A percentile compares a stretch with the other conserved stretches of the same genome.
These are phyloP conservation scores for Plasmodium gaboni DNA, from an alignment of 169 alveolate genomes.

Conservation along the genomic window DNA sequence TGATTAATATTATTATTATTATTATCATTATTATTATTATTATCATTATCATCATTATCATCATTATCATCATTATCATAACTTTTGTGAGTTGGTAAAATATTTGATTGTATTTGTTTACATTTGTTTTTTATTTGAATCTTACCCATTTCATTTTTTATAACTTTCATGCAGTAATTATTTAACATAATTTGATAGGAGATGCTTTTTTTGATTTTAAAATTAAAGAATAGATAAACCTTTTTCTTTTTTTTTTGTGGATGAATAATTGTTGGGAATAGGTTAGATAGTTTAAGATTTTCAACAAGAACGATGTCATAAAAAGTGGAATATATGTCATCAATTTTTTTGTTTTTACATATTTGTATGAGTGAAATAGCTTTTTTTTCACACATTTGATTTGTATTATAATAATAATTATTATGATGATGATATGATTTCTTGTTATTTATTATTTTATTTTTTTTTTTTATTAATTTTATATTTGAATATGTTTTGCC, in stretches of 20 bases:
- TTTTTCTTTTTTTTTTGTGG: slow-evolving; percentile 9
- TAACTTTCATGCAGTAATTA: background rate
- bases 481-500: slow-evolving; percentile 20
- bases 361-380: slow-evolving; percentile 11
- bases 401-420: background rate
- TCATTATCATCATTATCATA: background rate
- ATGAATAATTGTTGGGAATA: slow-evolving; percentile 28
- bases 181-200: too few relatives aligned
- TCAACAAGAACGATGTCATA: slow-evolving; percentile 50
- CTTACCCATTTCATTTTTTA: background rate
- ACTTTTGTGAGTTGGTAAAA: background rate
- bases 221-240: slow-evolving; percentile 28
- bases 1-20: background rate
- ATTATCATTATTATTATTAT: background rate
- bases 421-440: too few relatives aligned
- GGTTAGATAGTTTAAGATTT: slow-evolving; percentile 30
- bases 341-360: slow-evolving; percentile 57
- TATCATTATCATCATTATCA: background rate
- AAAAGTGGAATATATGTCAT: slow-evolving; percentile 40
- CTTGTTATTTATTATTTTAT: too few relatives aligned
- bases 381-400: background rate
- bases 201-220: slow-evolving; percentile 17
- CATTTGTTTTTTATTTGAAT: background rate
- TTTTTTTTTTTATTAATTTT: background rate
- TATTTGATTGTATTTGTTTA: background rate